Conservation (phyloP, 441 rosid species). For the Pelargonium myrrhifolium region DNA sequence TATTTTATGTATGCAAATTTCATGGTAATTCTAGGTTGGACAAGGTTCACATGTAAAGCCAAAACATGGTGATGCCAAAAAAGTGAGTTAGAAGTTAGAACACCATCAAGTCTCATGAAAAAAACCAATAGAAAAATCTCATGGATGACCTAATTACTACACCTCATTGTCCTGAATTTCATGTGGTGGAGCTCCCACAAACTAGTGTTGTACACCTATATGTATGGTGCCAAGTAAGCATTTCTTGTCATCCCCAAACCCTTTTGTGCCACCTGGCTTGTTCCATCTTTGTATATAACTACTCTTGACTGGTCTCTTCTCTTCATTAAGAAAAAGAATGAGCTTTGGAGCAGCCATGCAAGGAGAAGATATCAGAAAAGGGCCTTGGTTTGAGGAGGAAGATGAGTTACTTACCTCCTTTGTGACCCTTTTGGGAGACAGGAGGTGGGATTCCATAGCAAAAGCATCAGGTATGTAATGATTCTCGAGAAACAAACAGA, state of each 20-base stretch:
- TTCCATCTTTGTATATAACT: background rate
- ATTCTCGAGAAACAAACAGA: background rate
- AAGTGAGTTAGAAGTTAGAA: constrained; percentile 4
- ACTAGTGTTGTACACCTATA: constrained; percentile 1
- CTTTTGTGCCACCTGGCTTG: constrained; percentile 2
- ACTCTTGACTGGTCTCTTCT: background rate
- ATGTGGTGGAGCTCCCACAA: constrained; percentile 6
- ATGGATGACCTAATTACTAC: background rate
- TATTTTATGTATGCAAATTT: background rate
- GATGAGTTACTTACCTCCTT: constrained; percentile 40
- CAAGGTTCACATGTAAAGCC: constrained; percentile 5
- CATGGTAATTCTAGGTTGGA: background rate
- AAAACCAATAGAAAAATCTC: background rate
- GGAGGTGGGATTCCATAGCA: constrained; percentile 69
- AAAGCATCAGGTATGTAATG: constrained; percentile 36
- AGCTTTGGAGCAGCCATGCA: constrained; percentile 19
- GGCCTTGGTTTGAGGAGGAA: constrained; percentile 65
- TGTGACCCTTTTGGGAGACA: constrained; percentile 43
- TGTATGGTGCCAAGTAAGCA: background rate
- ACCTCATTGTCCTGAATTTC: background rate
- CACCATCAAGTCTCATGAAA: background rate
- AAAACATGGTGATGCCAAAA: constrained; percentile 3
- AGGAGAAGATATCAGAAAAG: constrained; percentile 40
- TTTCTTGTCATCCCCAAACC: background rate
- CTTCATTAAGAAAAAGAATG: background rate